Conservation (phyloP, 371 early-diverging fungal genomes). For the Modicella reniformis region DNA sequence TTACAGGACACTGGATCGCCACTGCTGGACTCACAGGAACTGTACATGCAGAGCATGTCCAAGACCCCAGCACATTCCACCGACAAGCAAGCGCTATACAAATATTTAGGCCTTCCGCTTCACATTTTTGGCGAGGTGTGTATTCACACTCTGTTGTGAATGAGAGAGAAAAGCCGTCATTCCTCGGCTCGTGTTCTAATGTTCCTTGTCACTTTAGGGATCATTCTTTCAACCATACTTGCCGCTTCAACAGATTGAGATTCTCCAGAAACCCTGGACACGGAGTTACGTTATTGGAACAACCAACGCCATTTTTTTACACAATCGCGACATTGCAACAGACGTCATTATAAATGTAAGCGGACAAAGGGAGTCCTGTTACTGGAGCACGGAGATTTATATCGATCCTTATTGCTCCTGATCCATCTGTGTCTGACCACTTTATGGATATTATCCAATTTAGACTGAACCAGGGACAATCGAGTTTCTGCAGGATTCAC, state of each 20-base stretch:
- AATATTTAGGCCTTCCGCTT: constrained; percentile 75
- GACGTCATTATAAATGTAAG: constrained; percentile 83
- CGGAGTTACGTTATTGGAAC: constrained; percentile 80
- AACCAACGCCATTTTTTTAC: constrained; percentile 82
- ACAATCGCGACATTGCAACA: constrained; percentile 75
- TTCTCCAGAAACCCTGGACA: constrained; percentile 72
- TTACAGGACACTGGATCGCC: constrained; percentile 54
- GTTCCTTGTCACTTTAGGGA: constrained; percentile 57
- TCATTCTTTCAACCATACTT: constrained; percentile 86
- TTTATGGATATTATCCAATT: too few relatives aligned
- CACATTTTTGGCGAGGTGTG: constrained; percentile 76
- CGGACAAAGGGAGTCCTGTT: not conserved
- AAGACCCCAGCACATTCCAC: constrained; percentile 52
- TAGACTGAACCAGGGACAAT: constrained; percentile 79
- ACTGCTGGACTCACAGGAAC: constrained; percentile 45
- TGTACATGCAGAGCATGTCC: constrained; percentile 53
- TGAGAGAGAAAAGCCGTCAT: too few relatives aligned
- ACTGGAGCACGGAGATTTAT: not conserved
- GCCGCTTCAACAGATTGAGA: constrained; percentile 87
- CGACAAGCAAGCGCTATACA: constrained; percentile 61
- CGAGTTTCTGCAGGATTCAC: constrained; percentile 72
- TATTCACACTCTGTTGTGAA: not conserved
- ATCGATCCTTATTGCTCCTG: too few relatives aligned
- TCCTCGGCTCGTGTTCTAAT: too few relatives aligned
- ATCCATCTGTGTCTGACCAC: not conserved